phyloP scores from a whole-genome alignment of 225 moss, liverwort and hornwort genomes.

The Sphagnum contortum region DNA sequence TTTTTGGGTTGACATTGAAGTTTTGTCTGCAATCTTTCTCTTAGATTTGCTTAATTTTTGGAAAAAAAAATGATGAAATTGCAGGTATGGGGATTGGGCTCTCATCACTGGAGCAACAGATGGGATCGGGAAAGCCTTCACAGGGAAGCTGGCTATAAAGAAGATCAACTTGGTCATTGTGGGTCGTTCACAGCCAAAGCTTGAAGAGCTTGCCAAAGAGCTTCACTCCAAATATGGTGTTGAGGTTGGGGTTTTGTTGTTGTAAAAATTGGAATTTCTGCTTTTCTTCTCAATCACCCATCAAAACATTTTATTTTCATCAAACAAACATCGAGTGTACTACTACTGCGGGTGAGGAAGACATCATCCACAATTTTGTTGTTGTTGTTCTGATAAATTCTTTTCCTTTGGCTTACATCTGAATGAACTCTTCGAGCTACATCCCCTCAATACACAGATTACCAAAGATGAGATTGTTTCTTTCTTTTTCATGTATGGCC shows the following conservation, averaged over 20 bases:
- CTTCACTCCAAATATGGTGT: slow-evolving; percentile 29
- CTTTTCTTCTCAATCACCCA: too few relatives aligned
- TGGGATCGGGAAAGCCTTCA: slow-evolving; percentile 52
- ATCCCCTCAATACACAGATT: too few relatives aligned
- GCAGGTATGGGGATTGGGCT: slow-evolving; percentile 68
- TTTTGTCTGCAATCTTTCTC: neutral
- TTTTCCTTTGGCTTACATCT: neutral
- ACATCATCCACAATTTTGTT: neutral
- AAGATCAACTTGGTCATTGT: slow-evolving; percentile 56
- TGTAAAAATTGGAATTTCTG: neutral
- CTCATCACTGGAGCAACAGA: slow-evolving; percentile 57
- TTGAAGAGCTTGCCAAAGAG: slow-evolving; percentile 42
- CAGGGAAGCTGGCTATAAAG: slow-evolving; percentile 35
- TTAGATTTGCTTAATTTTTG: neutral
- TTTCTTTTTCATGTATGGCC: too few relatives aligned
- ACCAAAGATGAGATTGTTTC: too few relatives aligned
- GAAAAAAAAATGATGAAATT: slow-evolving; percentile 6
- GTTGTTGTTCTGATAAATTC: neutral
- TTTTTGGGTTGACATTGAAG: neutral
- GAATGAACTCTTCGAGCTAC: too few relatives aligned
- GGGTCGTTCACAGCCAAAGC: slow-evolving; percentile 50
- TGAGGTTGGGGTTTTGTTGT: slow-evolving; percentile 11
- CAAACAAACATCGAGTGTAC: too few relatives aligned
- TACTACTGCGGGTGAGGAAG: neutral
- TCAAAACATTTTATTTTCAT: too few relatives aligned